These are phyloP conservation scores for Petunia secreta DNA, from an alignment of 257 asterid species.

Conservation along the genomic window DNA sequence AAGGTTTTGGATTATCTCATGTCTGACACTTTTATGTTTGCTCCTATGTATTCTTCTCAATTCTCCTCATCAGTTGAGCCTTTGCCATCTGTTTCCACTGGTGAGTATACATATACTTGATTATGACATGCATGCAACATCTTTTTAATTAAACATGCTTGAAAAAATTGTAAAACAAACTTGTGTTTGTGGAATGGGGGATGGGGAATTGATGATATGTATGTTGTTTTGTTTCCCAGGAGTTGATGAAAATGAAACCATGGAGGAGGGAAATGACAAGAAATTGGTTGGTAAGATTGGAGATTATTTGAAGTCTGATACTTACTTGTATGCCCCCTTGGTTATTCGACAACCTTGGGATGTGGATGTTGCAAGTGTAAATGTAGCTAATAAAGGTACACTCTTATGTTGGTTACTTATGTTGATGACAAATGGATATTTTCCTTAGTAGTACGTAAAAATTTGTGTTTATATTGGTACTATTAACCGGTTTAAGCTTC, in stretches of 20 bases:
- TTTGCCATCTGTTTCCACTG: neutral
- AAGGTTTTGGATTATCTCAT: conserved; percentile 45
- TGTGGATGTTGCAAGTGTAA: neutral
- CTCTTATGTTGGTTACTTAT: too few relatives aligned
- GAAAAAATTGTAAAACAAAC: too few relatives aligned
- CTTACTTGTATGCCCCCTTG: conserved; percentile 56
- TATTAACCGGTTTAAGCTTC: too few relatives aligned
- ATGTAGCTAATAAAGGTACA: conserved; percentile 35
- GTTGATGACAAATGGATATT: too few relatives aligned
- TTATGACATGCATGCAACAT: too few relatives aligned
- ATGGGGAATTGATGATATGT: neutral
- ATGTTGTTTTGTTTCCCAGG: conserved; percentile 30
- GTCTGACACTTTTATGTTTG: conserved; percentile 56
- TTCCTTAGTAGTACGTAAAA: too few relatives aligned
- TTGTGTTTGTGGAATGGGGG: neutral
- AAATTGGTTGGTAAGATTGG: conserved; percentile 27
- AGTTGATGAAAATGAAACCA: conserved; percentile 31
- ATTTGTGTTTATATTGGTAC: too few relatives aligned
- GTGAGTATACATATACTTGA: neutral
- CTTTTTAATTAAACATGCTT: too few relatives aligned
- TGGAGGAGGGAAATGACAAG: conserved; percentile 22
- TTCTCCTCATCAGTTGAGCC: conserved; percentile 27
- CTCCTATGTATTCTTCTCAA: conserved; percentile 42
- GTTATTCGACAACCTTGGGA: conserved; percentile 25
- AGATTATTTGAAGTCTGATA: conserved; percentile 48